These are phyloP conservation scores for Nicotiana otophora DNA, from an alignment of 257 asterid species.

Conservation along the genomic window DNA sequence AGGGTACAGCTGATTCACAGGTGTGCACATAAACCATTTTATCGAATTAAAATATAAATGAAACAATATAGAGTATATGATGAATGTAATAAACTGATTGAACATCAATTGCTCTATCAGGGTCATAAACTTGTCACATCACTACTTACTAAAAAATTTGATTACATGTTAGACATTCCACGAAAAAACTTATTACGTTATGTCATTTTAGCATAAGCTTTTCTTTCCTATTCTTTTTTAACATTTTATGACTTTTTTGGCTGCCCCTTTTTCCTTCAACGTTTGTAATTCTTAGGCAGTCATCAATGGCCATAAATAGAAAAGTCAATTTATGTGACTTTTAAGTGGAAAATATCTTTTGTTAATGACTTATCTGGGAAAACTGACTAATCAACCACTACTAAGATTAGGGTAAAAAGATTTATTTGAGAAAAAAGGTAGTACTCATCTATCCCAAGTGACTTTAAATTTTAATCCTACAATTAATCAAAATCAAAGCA, in stretches of 20 bases:
- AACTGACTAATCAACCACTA: not conserved
- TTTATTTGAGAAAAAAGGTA: not conserved
- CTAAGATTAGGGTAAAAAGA: not conserved
- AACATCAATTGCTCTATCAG: no score
- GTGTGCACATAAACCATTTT: no score
- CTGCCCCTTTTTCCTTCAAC: not conserved
- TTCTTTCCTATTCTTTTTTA: no score
- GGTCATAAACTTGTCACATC: no score
- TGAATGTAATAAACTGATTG: no score
- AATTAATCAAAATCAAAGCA: not conserved
- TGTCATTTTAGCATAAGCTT: no score
- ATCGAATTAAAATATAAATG: no score
- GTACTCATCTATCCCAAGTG: not conserved
- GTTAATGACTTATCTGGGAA: not conserved
- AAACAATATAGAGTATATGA: no score
- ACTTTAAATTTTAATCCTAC: not conserved
- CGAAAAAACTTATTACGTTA: no score
- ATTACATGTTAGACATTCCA: no score
- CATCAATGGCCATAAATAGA: not conserved
- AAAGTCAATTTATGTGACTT: not conserved
- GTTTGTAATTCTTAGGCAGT: not conserved
- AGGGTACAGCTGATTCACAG: no score
- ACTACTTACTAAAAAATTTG: no score
- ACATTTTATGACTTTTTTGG: not conserved
- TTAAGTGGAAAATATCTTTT: not conserved